Base-by-base conservation (phyloP, 352 stramenopile species). In the Phytopythium ostracodes region DNA sequence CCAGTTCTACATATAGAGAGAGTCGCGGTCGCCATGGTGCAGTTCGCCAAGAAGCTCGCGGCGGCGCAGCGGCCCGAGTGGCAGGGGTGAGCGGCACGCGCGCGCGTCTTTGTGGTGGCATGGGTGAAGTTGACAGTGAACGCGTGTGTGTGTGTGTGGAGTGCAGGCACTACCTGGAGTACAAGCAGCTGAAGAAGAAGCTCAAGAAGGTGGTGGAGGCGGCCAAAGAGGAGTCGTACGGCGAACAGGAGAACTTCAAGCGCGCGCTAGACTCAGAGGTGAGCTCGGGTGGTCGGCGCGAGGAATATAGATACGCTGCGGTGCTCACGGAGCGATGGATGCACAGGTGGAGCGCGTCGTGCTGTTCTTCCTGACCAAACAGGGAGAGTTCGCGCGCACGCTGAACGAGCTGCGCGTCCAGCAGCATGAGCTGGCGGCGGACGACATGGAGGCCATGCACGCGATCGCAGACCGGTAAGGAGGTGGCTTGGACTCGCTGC, bases 151-250 rank as follows among this genome's bases (percentile, higher is more conserved):
- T 5, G 3, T 31, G 53, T 7, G 24, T 61, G 22, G 12, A 24
- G 53, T 25, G 52, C 47, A 92, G 85, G 2, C 88, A 96, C 66
- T 96, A 96, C 68, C 71, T 96, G 40, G 84, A 96, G 76, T 96
- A 96, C 84, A 94, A 94, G 66, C 82, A 94, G 56, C 75, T 96
- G 18, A 96, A 96, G 79, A 94, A 92, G 72, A 79, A 84, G 49
- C 73, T 96, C 46, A 91, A 92, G 53, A 77, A 84, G 31, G 77
- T 93, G 60, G 68, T 78, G 46, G 66, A 69, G n/a, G 80, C 81
- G 20, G 66, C 74, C 22, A 73, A 62, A 14, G 72, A 81, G 7
- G 70, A 86, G 33, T 66, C 65, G 11, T 67, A 68, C 54, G 42
- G 68, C 35, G 71, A 90, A 51, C 81, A 92, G 60, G 76, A 89